Percentiles rank a stretch among this genome's conserved stretches.
Evolutionary conservation across 495 filamentous ascomycete genomes (phyloP).

Genomic region (Hypoxylon lienhwacheense): DNA sequence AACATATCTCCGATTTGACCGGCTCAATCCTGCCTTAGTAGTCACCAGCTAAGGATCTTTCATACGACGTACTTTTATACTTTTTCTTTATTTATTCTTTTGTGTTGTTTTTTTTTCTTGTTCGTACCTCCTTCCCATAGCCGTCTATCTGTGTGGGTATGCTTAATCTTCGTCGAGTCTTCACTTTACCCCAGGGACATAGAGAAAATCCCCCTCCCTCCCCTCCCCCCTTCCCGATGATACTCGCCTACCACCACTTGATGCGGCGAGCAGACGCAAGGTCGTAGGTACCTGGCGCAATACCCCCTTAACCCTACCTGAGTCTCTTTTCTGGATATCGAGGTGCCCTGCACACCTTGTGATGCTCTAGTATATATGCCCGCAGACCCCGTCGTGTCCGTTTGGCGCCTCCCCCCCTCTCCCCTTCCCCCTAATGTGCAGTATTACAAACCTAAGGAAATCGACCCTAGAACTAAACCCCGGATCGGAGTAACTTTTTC

Average conservation of each 20-base stretch:
- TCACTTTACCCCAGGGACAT: constrained; percentile 25
- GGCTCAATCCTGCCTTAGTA: too few species aligned
- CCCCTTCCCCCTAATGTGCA: constrained; percentile 1
- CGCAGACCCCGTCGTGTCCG: constrained; percentile 26
- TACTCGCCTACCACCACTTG: too few species aligned
- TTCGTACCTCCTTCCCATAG: constrained; percentile 26
- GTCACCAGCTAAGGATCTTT: neutral
- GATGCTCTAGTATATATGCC: constrained; percentile 37
- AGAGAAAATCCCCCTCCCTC: constrained; percentile 11
- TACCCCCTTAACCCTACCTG: constrained; percentile 11
- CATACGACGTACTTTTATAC: constrained; percentile 15
- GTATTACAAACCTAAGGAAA: constrained; percentile 27
- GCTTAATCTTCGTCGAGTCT: constrained; percentile 24
- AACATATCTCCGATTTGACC: too few species aligned
- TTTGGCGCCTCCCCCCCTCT: constrained; percentile 6
- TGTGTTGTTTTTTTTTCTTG: constrained; percentile 28
- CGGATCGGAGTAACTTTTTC: constrained; percentile 11
- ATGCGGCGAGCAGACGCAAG: constrained; percentile 5
- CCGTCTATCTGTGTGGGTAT: constrained; percentile 29
- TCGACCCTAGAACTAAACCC: constrained; percentile 7
- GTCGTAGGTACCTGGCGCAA: constrained; percentile 6
- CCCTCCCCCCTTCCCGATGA: constrained; percentile 3
- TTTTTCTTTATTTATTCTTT: constrained; percentile 36
- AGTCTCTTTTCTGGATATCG: constrained; percentile 27
- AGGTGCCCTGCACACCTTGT: constrained; percentile 18